Evolutionary conservation across 305 asterid genomes (phyloP), one percentile per base, ranked within the genome.

Genomic region (Fraxinus latifolia): DNA sequence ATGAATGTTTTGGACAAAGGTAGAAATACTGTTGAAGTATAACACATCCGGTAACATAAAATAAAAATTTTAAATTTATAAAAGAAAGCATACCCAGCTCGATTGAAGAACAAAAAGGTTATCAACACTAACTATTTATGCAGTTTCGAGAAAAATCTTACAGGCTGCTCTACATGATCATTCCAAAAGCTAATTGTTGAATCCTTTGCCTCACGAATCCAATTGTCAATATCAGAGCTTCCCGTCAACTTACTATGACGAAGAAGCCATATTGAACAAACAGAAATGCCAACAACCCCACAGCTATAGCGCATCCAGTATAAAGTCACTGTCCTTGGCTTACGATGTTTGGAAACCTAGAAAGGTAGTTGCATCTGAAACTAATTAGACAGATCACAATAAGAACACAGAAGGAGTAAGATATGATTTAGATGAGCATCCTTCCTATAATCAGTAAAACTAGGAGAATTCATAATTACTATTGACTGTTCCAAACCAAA

Each of bases 131-230:
- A 77, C 39, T 78, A 68, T 79, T 39, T 3, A 83, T 72, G 75
- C 62, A 79, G 77, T 44, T 71, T 53, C 60, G 79, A 75, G 62
- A 77, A 83, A 81, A 83, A 81, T 79, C 95, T 84, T 90, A 94
- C 99, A 62, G 99, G 99, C 90, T 96, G 93, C 91, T 96, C 99
- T 77, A 96, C 99, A 77, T 96, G 99, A 89, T 90, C 97, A 80
- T 90, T 92, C 98, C 98, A 96, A 88, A 96, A 96, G 91, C 86
- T 87, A 82, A 74, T 12, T n/a, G 94, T 90, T 81, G 99, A 94
- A 34, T 91, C 96, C 83, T 90, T 96, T 53, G 94, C 98, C 89
- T 94, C 99, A 71, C 79, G 86, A 83, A 94, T 89, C 99, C 99
- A 96, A 76, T 92, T 94, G 81, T 93, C 99, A 82, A 96, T 90